phyloP scores from a whole-genome alignment of 1,284 basidiomycete genomes.

The Grifola frondosa region DNA sequence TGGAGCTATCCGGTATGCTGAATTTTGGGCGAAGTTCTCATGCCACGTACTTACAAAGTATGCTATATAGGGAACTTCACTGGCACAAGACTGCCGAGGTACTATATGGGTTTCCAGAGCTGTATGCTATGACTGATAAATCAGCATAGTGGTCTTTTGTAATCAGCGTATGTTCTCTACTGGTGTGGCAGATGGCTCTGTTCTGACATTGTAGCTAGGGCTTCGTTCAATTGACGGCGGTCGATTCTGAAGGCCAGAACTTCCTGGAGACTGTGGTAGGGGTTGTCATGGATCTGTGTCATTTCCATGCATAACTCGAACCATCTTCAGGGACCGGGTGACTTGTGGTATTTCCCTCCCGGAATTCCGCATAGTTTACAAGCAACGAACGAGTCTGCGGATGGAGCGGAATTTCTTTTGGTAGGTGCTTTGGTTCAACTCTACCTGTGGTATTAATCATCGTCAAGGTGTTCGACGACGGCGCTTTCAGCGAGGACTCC shows the following conservation, averaged over 20 bases:
- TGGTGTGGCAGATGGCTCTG: neutral
- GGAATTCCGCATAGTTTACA: slow-evolving; percentile 60
- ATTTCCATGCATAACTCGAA: neutral
- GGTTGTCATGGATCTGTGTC: neutral
- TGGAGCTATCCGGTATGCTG: slow-evolving; percentile 57
- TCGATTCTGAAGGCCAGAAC: slow-evolving; percentile 62
- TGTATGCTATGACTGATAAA: slow-evolving; percentile 8
- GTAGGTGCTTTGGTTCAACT: slow-evolving; percentile 35
- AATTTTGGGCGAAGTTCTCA: too few species aligned
- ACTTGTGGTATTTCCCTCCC: slow-evolving; percentile 67
- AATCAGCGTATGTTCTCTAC: slow-evolving; percentile 42
- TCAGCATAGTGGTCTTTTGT: slow-evolving; percentile 61
- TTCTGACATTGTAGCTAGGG: slow-evolving; percentile 41
- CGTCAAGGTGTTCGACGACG: slow-evolving; percentile 59
- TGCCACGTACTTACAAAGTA: too few species aligned
- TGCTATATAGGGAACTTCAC: slow-evolving; percentile 61
- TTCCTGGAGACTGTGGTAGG: slow-evolving; percentile 51
- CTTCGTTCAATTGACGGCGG: slow-evolving; percentile 57
- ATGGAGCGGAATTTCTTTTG: slow-evolving; percentile 69
- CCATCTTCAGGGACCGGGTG: slow-evolving; percentile 32
- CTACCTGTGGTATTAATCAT: neutral
- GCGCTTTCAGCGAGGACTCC: slow-evolving; percentile 63
- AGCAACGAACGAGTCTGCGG: slow-evolving; percentile 52
- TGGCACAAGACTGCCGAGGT: slow-evolving; percentile 73
- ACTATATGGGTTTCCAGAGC: slow-evolving; percentile 1